Conservation (phyloP, 768 basidiomycete genomes). For the Pleurotus cornucopiae region DNA sequence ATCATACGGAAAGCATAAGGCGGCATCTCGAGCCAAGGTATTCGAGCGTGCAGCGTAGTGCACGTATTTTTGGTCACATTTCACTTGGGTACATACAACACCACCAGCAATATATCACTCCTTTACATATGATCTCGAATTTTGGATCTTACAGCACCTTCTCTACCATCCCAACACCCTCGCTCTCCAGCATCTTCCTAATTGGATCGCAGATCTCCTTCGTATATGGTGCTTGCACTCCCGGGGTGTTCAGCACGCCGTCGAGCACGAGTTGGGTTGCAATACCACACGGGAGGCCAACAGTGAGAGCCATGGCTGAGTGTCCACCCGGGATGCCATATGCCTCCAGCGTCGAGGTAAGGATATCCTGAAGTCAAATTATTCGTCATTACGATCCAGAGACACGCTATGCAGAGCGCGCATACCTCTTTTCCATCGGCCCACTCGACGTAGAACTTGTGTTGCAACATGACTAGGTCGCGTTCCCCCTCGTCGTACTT, state of each 20-base stretch:
- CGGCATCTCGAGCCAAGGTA: too few relatives aligned
- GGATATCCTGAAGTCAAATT: slow-evolving; percentile 51
- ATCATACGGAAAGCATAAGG: too few relatives aligned
- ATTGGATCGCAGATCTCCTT: slow-evolving; percentile 81
- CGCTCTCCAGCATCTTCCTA: slow-evolving; percentile 59
- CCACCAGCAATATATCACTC: too few relatives aligned
- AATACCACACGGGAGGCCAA: slow-evolving; percentile 92
- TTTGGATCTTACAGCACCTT: slow-evolving; percentile 42
- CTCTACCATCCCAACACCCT: slow-evolving; percentile 74
- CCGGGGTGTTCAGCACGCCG: slow-evolving; percentile 71
- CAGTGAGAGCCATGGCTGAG: slow-evolving; percentile 89
- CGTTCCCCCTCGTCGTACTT: slow-evolving; percentile 87
- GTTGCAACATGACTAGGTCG: slow-evolving; percentile 96
- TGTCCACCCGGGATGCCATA: slow-evolving; percentile 79
- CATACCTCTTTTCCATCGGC: slow-evolving; percentile 71
- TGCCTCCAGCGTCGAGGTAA: slow-evolving; percentile 88
- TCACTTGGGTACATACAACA: too few relatives aligned
- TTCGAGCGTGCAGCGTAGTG: too few relatives aligned
- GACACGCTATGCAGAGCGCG: not conserved
- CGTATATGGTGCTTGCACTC: slow-evolving; percentile 83
- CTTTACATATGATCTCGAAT: too few relatives aligned
- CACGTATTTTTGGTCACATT: too few relatives aligned
- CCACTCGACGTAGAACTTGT: slow-evolving; percentile 94
- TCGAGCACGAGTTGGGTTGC: slow-evolving; percentile 93
- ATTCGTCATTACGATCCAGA: not conserved